These are phyloP conservation scores for Mucor racemosus DNA, from an alignment of 371 early-diverging fungal genomes.

Conservation along the genomic window DNA sequence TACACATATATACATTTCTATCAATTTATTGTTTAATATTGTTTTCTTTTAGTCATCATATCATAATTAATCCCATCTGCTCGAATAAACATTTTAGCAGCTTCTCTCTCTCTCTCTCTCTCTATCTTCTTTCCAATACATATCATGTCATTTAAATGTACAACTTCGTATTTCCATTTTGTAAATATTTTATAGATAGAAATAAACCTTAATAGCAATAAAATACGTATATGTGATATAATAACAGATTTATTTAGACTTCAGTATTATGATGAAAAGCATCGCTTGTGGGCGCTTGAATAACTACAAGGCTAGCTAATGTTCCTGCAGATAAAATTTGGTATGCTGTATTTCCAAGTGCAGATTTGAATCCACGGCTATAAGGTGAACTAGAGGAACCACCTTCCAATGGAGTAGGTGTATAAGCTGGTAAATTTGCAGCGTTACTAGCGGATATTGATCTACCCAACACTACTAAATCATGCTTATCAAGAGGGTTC, in stretches of 20 bases:
- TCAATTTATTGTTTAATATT: neutral
- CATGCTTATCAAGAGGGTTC: conserved; percentile 20
- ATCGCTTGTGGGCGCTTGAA: conserved; percentile 19
- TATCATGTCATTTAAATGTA: neutral
- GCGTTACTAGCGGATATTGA: conserved; percentile 1
- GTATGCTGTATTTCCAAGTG: conserved; percentile 17
- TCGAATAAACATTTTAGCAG: too few species aligned
- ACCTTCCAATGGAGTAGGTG: conserved; percentile 5
- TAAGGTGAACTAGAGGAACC: neutral
- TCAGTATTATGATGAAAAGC: conserved; percentile 1
- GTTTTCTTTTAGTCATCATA: neutral
- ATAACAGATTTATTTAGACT: neutral
- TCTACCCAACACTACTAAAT: conserved; percentile 21
- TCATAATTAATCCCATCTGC: neutral
- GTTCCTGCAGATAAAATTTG: conserved; percentile 17
- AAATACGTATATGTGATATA: neutral
- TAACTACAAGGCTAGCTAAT: conserved; percentile 26
- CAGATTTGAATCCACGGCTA: conserved; percentile 15
- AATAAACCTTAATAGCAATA: neutral
- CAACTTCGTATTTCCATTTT: neutral
- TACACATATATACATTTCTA: neutral
- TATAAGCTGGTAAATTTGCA: neutral
- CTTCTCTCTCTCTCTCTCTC: neutral
- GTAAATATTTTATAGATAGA: neutral
- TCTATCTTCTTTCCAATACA: neutral